Percentiles rank a stretch among this genome's conserved stretches.
phyloP scores from a whole-genome alignment of 1,284 basidiomycete genomes.

The Microbotryum silenes-acaulis region DNA sequence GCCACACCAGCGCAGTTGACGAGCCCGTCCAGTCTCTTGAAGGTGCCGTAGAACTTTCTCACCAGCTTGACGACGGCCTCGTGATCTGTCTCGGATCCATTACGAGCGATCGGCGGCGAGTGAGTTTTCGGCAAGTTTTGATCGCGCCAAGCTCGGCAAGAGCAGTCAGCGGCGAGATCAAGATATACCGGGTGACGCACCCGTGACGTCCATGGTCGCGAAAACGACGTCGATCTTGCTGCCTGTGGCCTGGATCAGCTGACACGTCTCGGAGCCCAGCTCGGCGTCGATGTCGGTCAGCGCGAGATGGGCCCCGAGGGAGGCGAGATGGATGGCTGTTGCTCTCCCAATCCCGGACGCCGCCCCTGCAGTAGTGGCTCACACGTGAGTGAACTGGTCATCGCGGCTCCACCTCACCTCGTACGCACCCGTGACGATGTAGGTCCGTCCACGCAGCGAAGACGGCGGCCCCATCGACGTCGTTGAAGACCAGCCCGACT shows the following conservation, averaged over 20 bases:
- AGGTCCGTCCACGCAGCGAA: no score
- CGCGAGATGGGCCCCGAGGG: slow-evolving; percentile 17
- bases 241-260: slow-evolving; percentile 13
- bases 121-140: background rate
- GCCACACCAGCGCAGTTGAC: slow-evolving; percentile 27
- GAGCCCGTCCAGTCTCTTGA: slow-evolving; percentile 24
- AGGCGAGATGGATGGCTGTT: slow-evolving; percentile 21
- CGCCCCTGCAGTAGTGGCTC: slow-evolving; percentile 6
- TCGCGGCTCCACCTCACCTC: no score
- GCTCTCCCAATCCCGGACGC: slow-evolving; percentile 26
- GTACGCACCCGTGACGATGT: no score
- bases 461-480: no score
- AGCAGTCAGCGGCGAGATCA: background rate
- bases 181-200: background rate
- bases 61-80: slow-evolving; percentile 22
- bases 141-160: background rate
- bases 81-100: slow-evolving; percentile 9
- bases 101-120: background rate
- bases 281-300: slow-evolving; percentile 21
- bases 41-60: slow-evolving; percentile 23
- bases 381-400: no score
- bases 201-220: slow-evolving; percentile 19
- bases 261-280: slow-evolving; percentile 14
- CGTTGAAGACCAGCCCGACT: no score
- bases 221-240: slow-evolving; percentile 20